Evolutionary conservation across 495 filamentous ascomycete genomes (phyloP).

Genomic region (Xylaria cubensis): DNA sequence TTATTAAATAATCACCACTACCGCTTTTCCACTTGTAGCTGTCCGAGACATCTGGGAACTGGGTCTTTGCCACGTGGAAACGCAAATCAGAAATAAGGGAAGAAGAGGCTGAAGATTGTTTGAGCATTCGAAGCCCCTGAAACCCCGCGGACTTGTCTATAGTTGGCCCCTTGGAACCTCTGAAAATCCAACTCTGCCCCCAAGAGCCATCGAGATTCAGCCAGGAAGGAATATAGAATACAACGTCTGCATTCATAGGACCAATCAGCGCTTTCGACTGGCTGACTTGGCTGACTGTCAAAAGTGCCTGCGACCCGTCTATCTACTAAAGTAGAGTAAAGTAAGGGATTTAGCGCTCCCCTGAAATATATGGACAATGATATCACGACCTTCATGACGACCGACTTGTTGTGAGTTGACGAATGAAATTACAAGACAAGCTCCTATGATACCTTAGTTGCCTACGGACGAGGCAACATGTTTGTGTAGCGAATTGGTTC

Average conservation of each 20-base stretch:
- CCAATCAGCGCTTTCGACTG: slow-evolving; percentile 5
- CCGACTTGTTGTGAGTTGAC: slow-evolving; percentile 1
- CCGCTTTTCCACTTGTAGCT: slow-evolving; percentile 16
- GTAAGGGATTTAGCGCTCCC: slow-evolving; percentile 15
- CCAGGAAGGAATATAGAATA: slow-evolving; percentile 16
- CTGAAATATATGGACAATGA: slow-evolving; percentile 5
- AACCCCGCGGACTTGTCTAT: slow-evolving; percentile 5
- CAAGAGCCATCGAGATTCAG: slow-evolving; percentile 4
- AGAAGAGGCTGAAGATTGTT: slow-evolving; percentile 16
- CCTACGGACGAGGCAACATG: slow-evolving; percentile 15
- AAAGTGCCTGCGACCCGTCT: slow-evolving; percentile 12
- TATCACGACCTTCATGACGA: slow-evolving; percentile 14
- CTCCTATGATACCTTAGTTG: not conserved
- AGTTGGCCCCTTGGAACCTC: not conserved
- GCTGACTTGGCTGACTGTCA: slow-evolving; percentile 10
- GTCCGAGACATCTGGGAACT: slow-evolving; percentile 10
- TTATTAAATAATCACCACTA: slow-evolving; percentile 1
- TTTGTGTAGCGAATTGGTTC: slow-evolving; percentile 15
- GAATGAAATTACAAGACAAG: not conserved
- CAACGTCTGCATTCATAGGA: slow-evolving; percentile 2
- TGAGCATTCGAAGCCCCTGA: slow-evolving; percentile 10
- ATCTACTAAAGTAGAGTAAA: slow-evolving; percentile 15
- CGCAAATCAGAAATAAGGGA: slow-evolving; percentile 11
- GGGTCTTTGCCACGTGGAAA: slow-evolving; percentile 23
- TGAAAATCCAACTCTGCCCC: slow-evolving; percentile 9